Conservation (phyloP, 495 filamentous ascomycete species). For the Alectoria sarmentosa region DNA sequence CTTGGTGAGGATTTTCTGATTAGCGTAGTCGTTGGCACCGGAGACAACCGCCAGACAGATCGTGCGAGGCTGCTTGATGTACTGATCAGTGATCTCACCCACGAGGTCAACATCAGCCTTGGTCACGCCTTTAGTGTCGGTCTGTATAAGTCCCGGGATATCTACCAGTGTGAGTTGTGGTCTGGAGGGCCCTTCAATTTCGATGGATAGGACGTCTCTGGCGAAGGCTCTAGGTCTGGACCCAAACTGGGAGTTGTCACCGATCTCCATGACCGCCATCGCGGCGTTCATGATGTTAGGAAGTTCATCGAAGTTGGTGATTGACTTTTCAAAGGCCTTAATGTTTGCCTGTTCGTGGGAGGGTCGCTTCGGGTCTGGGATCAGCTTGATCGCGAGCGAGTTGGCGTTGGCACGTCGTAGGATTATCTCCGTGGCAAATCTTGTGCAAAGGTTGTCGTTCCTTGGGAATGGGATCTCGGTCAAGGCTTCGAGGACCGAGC, state of each 20-base stretch:
- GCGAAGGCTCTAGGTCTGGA: slow-evolving; percentile 40
- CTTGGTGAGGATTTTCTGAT: slow-evolving; percentile 43
- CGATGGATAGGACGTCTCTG: slow-evolving; percentile 56
- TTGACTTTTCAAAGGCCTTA: slow-evolving; percentile 15
- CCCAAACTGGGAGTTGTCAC: neutral
- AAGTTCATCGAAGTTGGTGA: slow-evolving; percentile 31
- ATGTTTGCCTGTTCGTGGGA: slow-evolving; percentile 18
- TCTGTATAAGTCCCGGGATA: slow-evolving; percentile 53
- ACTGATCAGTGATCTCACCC: slow-evolving; percentile 44
- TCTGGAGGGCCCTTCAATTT: slow-evolving; percentile 50
- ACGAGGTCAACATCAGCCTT: slow-evolving; percentile 42
- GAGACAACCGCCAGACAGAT: slow-evolving; percentile 60
- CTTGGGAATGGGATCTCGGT: slow-evolving; percentile 61
- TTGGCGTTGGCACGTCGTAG: slow-evolving; percentile 32
- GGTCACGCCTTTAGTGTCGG: slow-evolving; percentile 37
- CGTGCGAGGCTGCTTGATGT: slow-evolving; percentile 50
- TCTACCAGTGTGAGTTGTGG: slow-evolving; percentile 63
- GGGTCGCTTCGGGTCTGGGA: slow-evolving; percentile 5
- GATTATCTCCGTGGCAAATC: slow-evolving; percentile 61
- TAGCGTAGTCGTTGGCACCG: slow-evolving; percentile 43
- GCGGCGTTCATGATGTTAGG: slow-evolving; percentile 41
- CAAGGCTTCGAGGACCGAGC: slow-evolving; percentile 67
- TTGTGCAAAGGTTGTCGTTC: slow-evolving; percentile 58
- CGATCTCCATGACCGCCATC: slow-evolving; percentile 44
- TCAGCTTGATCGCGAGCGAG: slow-evolving; percentile 31